Evolutionary conservation across 139 green algal genomes (phyloP), one percentile per base, ranked within the genome.

Genomic region (Pleodorina starrii): DNA sequence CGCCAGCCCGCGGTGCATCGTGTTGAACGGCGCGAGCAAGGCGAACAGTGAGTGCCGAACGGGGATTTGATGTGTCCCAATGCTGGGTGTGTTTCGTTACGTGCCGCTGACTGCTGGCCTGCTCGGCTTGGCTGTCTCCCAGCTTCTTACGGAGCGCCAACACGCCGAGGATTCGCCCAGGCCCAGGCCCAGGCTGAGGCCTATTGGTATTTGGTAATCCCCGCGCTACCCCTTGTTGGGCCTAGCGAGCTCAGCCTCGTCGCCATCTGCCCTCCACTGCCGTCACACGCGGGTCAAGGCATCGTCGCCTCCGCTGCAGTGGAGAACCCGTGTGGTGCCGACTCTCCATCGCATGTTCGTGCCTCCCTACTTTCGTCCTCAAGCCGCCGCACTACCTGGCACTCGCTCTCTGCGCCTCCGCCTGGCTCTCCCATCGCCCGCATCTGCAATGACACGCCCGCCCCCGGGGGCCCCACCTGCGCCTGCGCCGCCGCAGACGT

Each of bases 401-500:
- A 38, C 3, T 17, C 44, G 1, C 23, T 25, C 12, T 1, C 23
- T 42, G 54, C 54, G 54, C 2, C 54, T 19, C 23, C 2, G 19
- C 25, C 63, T 54, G 42, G 16, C 9, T 48, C 14, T 36, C 23
- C 72, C 54, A 66, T 59, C 11, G 21, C n/a, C 27, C n/a, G n/a
- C n/a, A n/a, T n/a, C n/a, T n/a, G n/a, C n/a, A n/a, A n/a, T n/a
- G n/a, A n/a, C n/a, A n/a, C n/a, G n/a, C n/a, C n/a, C n/a, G n/a
- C n/a, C n/a, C n/a, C n/a, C n/a, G n/a, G n/a, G n/a, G n/a, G n/a
- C n/a, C n/a, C n/a, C n/a, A n/a, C n/a, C n/a, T n/a, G n/a, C 78
- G 68, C 27, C 83, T 84, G 14, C 42, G 60, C 48, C 23, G 54
- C 11, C 60, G 77, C 85, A 91, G 87, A 44, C 29, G 36, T 78